Evolutionary conservation across 208 protist species (phyloP).

Genomic region (Trypanosoma caninum): DNA sequence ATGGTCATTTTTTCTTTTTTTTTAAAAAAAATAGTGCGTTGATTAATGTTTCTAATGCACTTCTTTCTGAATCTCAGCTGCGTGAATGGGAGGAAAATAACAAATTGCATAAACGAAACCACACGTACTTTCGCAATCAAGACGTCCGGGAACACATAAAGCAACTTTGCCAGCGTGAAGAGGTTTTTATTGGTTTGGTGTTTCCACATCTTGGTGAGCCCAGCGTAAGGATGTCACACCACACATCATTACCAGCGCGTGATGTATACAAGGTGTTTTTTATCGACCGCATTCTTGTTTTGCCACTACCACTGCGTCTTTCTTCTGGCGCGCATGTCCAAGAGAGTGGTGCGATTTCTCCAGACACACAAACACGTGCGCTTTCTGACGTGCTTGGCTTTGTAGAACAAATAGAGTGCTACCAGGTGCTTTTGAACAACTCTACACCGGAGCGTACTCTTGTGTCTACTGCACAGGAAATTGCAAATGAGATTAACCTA

Average conservation of each 20-base stretch:
- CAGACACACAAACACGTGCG: constrained; percentile 58
- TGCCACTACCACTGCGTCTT: constrained; percentile 79
- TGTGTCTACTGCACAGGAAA: constrained; percentile 40
- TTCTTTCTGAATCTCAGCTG: constrained; percentile 54
- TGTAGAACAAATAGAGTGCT: constrained; percentile 81
- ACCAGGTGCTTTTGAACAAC: constrained; percentile 66
- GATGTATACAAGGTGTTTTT: constrained; percentile 86
- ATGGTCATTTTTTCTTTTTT: constrained; percentile 84
- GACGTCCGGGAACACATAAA: constrained; percentile 76
- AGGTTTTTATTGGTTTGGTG: constrained; percentile 53
- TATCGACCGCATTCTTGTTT: constrained; percentile 82
- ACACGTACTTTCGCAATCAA: constrained; percentile 65
- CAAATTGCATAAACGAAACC: constrained; percentile 50
- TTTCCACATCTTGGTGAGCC: constrained; percentile 83
- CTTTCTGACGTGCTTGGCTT: constrained; percentile 77
- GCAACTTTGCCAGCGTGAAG: constrained; percentile 72
- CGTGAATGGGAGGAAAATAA: constrained; percentile 64
- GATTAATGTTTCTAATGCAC: constrained; percentile 50
- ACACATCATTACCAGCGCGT: constrained; percentile 41
- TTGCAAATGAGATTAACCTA: constrained; percentile 82
- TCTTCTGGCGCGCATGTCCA: constrained; percentile 72
- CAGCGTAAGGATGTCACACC: constrained; percentile 48
- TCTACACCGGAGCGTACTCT: constrained; percentile 48
- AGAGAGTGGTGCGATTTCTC: constrained; percentile 54
- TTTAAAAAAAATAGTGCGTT: constrained; percentile 61